A percentile compares a stretch with the other conserved stretches of the same genome.
Conservation (phyloP, 306 rosid species). For the Dryas octopetala region DNA sequence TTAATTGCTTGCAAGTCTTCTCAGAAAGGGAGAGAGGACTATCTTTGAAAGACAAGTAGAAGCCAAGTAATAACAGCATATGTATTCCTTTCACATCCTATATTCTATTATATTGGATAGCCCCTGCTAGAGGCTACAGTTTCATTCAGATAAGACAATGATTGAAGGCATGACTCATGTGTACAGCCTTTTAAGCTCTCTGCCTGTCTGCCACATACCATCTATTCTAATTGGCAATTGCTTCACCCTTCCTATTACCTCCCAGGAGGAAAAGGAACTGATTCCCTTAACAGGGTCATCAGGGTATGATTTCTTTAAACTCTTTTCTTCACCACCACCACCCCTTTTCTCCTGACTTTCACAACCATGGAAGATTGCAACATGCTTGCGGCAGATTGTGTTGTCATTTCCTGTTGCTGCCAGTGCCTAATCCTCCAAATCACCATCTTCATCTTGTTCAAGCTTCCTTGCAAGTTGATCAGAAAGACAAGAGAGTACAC, state of each 20-base stretch:
- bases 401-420: conserved; percentile 82
- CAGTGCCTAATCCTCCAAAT: conserved; percentile 77
- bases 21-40: not conserved
- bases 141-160: not conserved
- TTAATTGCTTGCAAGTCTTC: conserved; percentile 2
- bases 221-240: conserved; percentile 27
- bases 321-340: conserved; percentile 26
- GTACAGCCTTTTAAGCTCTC: not conserved
- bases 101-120: conserved; percentile 18
- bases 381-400: conserved; percentile 63
- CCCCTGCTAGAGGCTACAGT: conserved; percentile 37
- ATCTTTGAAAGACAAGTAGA: conserved; percentile 1
- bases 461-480: conserved; percentile 60
- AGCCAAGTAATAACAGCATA: conserved; percentile 26
- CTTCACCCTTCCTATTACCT: conserved; percentile 48
- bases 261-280: conserved; percentile 41
- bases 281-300: conserved; percentile 23
- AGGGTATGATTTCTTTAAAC: conserved; percentile 35
- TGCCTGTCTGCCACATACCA: conserved; percentile 42
- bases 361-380: conserved; percentile 67
- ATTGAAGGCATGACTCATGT: not conserved
- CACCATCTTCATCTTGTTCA: conserved; percentile 51
- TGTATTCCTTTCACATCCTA: conserved; percentile 31
- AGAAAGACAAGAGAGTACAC: conserved; percentile 55
- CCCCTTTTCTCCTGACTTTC: conserved; percentile 13